Base-by-base conservation (phyloP, 345 rosid genomes). In the Acer yangbiense region DNA sequence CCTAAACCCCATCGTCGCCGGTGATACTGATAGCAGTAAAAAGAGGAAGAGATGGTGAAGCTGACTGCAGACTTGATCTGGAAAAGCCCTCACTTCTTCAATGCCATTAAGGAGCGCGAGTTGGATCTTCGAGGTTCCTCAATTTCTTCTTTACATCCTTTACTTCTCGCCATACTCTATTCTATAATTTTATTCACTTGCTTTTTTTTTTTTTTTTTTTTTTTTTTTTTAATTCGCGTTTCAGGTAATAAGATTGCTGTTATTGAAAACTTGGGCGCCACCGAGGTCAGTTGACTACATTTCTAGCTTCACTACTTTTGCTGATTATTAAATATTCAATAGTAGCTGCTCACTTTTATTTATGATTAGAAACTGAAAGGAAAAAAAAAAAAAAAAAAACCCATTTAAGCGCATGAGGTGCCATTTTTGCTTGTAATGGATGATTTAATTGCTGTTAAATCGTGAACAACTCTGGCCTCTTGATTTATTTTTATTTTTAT, bases 31-130 rank as follows among this genome's bases (percentile, higher is more conserved):
- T 57, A 7, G 35, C 6, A 16, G 64, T 25, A 29, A 1, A 43
- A 11, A 43, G 46, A 43, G 46, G 46, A 17, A 80, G 83, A 62
- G 6, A 97, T 97, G 99, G 99, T 97, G 92, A 97, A 94, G 83
- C 91, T 97, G 68, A 90, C 98, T 9, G 99, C 98, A 62, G 99
- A 97, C 82, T 88, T 97, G 93, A 90, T 97, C 68, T 94, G 98
- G 98, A 97, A 94, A 62, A 88, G 98, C 82, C 97, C 98, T 80
- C 99, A 97, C 78, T 97, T 97, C 89, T 97, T 97, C 93, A 97
- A 97, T 78, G 98, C 99, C 77, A 78, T 97, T 16, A 94, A 93
- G 87, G 99, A 97, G 81, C 92, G 99, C 23, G 99, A 97, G 82
- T 81, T 97, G 68, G 98, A 97, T 85, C 98, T 97, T 78, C 94